Conservation (phyloP, 2,329 filamentous ascomycete genomes). For the Conoideocrella luteorostrata region DNA sequence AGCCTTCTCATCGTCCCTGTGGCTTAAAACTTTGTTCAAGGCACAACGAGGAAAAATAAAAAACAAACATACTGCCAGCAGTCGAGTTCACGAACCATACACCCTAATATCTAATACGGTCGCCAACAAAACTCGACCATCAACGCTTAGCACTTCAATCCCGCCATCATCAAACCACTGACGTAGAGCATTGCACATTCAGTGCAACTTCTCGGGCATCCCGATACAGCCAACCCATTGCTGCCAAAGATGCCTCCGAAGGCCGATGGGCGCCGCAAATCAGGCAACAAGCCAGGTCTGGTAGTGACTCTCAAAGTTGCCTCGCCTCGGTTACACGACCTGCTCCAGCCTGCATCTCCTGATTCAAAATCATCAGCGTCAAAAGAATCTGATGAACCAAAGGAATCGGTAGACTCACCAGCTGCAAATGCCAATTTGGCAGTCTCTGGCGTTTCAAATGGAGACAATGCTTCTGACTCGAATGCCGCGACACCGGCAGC, state of each 20-base stretch:
- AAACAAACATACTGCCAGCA: too few species aligned
- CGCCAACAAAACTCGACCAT: not conserved
- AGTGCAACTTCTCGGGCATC: too few species aligned
- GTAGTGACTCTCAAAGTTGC: constrained; percentile 49
- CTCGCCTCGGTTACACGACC: constrained; percentile 42
- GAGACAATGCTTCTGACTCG: constrained; percentile 53
- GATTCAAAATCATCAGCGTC: constrained; percentile 37
- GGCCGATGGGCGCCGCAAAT: constrained; percentile 31
- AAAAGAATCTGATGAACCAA: constrained; percentile 23
- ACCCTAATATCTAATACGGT: not conserved
- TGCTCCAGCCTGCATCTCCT: constrained; percentile 37
- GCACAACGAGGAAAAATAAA: constrained; percentile 4
- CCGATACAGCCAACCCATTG: constrained; percentile 1
- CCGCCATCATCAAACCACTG: too few species aligned
- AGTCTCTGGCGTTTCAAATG: constrained; percentile 37
- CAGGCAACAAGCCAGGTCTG: constrained; percentile 27
- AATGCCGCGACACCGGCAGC: constrained; percentile 52
- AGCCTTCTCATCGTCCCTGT: constrained; percentile 9
- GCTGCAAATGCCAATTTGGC: constrained; percentile 34
- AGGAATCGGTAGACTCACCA: constrained; percentile 38
- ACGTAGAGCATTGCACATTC: too few species aligned
- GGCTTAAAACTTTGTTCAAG: constrained; percentile 1
- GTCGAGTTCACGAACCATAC: too few species aligned
- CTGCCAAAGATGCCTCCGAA: constrained; percentile 26
- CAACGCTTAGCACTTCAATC: too few species aligned